A percentile compares a stretch with the other conserved stretches of the same genome.
Evolutionary conservation across 768 basidiomycete genomes (phyloP).

Genomic region (Kondoa malvinella): DNA sequence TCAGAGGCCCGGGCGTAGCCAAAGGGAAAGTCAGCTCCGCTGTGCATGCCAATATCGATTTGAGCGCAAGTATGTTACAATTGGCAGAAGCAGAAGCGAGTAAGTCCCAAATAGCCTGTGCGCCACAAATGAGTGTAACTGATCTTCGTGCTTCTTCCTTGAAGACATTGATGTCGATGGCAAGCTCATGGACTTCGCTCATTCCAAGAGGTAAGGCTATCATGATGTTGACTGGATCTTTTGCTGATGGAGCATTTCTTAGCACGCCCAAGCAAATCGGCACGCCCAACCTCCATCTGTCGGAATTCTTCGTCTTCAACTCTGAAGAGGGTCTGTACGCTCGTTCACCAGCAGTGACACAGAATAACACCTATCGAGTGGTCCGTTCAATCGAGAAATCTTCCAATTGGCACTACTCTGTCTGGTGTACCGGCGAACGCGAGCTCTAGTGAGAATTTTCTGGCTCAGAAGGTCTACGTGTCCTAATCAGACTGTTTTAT

Average conservation of each 20-base stretch:
- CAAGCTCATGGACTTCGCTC: background rate
- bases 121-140: too few species aligned
- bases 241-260: background rate
- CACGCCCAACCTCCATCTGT: background rate
- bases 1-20: background rate
- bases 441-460: too few species aligned
- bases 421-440: slow-evolving; percentile 24
- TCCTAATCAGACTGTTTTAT: too few species aligned
- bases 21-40: slow-evolving; percentile 4
- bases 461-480: too few species aligned
- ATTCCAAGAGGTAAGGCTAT: background rate
- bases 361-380: slow-evolving; percentile 8
- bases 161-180: slow-evolving; percentile 22
- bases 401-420: too few species aligned
- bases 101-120: too few species aligned
- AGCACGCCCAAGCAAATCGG: background rate
- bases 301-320: slow-evolving; percentile 1
- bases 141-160: too few species aligned
- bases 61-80: slow-evolving; percentile 19
- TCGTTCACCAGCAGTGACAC: background rate
- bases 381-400: too few species aligned
- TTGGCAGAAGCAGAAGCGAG: slow-evolving; percentile 20
- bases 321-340: background rate
- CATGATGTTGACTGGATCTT: background rate
- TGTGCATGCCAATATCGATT: slow-evolving; percentile 18